Conservation (phyloP, 2,329 filamentous ascomycete species). For the Emericellopsis atlantica region DNA sequence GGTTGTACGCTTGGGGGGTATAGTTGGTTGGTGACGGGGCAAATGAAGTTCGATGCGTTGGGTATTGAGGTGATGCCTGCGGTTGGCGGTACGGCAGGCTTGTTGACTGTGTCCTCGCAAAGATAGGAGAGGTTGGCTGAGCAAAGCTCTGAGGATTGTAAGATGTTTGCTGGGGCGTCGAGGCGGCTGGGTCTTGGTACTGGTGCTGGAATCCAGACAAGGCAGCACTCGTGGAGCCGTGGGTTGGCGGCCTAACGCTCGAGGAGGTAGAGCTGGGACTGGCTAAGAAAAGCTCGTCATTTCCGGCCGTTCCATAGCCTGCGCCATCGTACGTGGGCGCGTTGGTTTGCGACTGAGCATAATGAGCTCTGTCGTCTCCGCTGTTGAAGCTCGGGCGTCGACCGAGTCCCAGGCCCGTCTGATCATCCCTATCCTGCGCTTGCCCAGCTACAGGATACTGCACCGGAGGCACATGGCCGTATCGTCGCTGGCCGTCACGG, state of each 20-base stretch:
- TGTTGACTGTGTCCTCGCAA: slow-evolving; percentile 36
- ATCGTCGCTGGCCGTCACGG: slow-evolving; percentile 48
- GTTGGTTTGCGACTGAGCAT: slow-evolving; percentile 19
- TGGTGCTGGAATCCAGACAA: slow-evolving; percentile 39
- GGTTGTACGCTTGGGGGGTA: slow-evolving; percentile 43
- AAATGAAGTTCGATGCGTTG: slow-evolving; percentile 21
- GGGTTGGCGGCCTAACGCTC: slow-evolving; percentile 9
- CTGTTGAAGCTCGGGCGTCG: slow-evolving; percentile 63
- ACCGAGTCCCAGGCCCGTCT: slow-evolving; percentile 11
- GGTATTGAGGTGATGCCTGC: slow-evolving; percentile 22
- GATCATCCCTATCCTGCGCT: slow-evolving; percentile 16
- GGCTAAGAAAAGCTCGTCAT: slow-evolving; percentile 54
- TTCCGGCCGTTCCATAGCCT: slow-evolving; percentile 8
- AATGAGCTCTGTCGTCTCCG: slow-evolving; percentile 56
- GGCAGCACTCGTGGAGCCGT: slow-evolving; percentile 31
- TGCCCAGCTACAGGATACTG: slow-evolving; percentile 43
- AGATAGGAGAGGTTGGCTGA: slow-evolving; percentile 11
- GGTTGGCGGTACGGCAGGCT: slow-evolving; percentile 31
- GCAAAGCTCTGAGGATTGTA: slow-evolving; percentile 64
- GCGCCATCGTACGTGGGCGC: slow-evolving; percentile 8
- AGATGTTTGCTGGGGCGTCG: slow-evolving; percentile 31
- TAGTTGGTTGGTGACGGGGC: slow-evolving; percentile 25
- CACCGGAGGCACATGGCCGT: slow-evolving; percentile 53
- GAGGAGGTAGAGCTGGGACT: slow-evolving; percentile 20
- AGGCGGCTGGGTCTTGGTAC: slow-evolving; percentile 28